Evolutionary conservation across 192 early-diverging fungal genomes (phyloP), one percentile per base, ranked within the genome.

Genomic region (Spizellomyces sp.): DNA sequence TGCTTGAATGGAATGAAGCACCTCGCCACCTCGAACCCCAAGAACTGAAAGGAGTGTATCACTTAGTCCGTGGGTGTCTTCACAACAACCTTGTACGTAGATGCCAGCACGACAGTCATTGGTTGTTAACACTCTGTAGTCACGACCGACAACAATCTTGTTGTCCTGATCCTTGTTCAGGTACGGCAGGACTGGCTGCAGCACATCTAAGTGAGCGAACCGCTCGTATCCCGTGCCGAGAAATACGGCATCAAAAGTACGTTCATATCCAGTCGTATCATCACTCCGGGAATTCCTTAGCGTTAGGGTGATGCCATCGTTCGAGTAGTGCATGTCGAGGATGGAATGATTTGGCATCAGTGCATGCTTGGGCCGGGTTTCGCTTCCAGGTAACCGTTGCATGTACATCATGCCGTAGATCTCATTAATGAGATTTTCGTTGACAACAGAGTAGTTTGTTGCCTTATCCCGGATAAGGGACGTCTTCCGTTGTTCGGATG

Each of bases 381-480:
- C 68, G 27, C 9, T 12, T 5, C 58, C 69, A 48, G 58, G 66
- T 12, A 63, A 52, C 8, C 43, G 21, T 55, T 76, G 75, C 19
- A 21, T 9, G 63, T 76, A 76, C 47, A 75, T 12, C 62, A 75
- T 75, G 41, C n/a, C 55, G 59, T 75, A 76, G 44, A 76, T 47
- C 12, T 69, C 17, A 42, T 76, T 64, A 58, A 76, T 69, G 22
- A 75, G 63, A 17, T 48, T 47, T 9, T 15, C 10, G 56, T 76
- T 71, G 19, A 76, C 71, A 17, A 76, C 75, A 15, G 75, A 57
- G 57, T 76, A 76, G 74, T 76, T 76, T 2, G 75, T 76, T 22
- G 59, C 59, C 8, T 10, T 8, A 58, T 75, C 42, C n/a, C 55
- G 15, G 4, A 12, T 9, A 14, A 77, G 56, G 41, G 14, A 8